Base-by-base conservation (phyloP, 805 yeast genomes). In the Priceomyces haplophilus region DNA sequence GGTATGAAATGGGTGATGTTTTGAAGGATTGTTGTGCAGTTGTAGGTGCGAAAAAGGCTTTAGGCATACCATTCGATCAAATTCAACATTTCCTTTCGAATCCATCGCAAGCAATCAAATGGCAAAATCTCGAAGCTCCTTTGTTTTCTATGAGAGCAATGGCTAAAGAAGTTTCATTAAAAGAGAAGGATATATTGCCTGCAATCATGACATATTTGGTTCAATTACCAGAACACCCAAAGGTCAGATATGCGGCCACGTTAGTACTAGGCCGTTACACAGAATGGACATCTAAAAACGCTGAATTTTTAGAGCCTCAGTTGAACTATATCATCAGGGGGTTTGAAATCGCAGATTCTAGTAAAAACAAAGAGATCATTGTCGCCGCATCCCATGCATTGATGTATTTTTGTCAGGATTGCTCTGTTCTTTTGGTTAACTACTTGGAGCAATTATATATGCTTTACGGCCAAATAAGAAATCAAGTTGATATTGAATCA, bases 1-100 rank as follows among this genome's bases (percentile, higher is more conserved):
- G 99, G 56, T 93, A 93, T 64, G 96, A 88, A 43, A 87, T 93
- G 86, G 98, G 98, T 30, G 98, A 93, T 61, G 96, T 91, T n/a
- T 68, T 93, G 47, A 95, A 95, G 58, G 96, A 89, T 59, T 89
- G 98, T 68, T 87, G 97, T 53, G 86, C 87, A 1, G 91, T 93
- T 3, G 81, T 88, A 34, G 98, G 98, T 1, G 73, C 95, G 2
- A 65, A 77, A 7, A 69, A 64, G 32, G 88, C 96, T 0, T 69
- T 93, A 27, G 62, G 67, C 17, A 82, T 86, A 41, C 95, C 97
- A 15, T 84, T 81, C 53, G 65, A 67, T 27, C 77, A 74, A 53
- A 76, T 89, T 38, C 78, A 78, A 50, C 41, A 58, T n/a, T 38
- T 65, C 21, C 49, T 64, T 61, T 59, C 63, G 36, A 56, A 54